Evolutionary conservation across 2,329 filamentous ascomycete species (phyloP), one percentile per base, ranked within the genome.

Genomic region (Aplosporella prunicola): DNA sequence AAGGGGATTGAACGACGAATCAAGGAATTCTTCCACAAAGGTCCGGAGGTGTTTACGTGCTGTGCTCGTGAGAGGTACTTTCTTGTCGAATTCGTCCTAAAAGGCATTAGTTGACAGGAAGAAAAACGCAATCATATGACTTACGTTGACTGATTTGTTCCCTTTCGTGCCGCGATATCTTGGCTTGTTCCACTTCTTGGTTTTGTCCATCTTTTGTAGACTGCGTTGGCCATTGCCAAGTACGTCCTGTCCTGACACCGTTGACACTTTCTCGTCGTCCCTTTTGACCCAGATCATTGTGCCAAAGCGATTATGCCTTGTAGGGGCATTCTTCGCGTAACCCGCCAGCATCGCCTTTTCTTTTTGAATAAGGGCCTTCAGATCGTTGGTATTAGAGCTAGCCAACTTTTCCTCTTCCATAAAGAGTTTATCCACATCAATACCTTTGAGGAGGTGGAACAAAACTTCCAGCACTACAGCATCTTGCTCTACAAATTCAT

Each of bases 271-370:
- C 34, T 82, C 78, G 48, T 88, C 82, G 32, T 87, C 82, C 39
- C 88, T 72, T 63, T 93, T 86, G 24, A 98, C 77, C 88, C 89
- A 96, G 22, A 95, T 78, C 84, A 96, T 96, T 9, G 88, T 93
- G 3, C 91, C 91, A 52, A 96, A 98, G 22, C 91, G 76, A 49
- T 88, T 93, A 59, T 98, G 91, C 32, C 91, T 71, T 3, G 86
- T 88, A 0, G 88, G 84, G 3, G 82, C 83, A 52, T 79, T 79
- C 48, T 78, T 80, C 37, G 81, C 80, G 50, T 87, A 81, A 32
- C 80, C 74, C 49, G 80, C 77, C 38, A 85, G 69, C 77, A 93
- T 83, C n/a, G 79, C 75, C 2, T 79, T 78, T 60, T 98, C 91
- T 52, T 91, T 86, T 37, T 74, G 76, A 58, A 95, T 76, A 51